These are phyloP conservation scores for Aspergillus chevalieri DNA, from an alignment of 2,329 filamentous ascomycete species.

Conservation along the genomic window DNA sequence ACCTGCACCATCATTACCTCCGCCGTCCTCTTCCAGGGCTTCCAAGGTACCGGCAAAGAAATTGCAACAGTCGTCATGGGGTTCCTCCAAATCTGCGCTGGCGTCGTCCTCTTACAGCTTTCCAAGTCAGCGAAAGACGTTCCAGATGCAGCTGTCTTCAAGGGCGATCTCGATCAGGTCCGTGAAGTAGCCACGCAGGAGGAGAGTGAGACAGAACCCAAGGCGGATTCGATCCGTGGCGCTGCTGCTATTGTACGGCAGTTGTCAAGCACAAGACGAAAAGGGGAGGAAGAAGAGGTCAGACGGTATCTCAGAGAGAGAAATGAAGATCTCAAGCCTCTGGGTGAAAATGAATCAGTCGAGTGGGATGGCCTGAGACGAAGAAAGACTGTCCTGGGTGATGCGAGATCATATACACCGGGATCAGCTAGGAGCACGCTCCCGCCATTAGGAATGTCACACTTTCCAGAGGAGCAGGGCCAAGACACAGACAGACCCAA, in stretches of 20 bases:
- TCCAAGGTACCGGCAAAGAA: slow-evolving; percentile 74
- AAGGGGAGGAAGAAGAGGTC: slow-evolving; percentile 73
- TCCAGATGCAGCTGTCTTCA: slow-evolving; percentile 85
- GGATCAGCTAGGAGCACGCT: slow-evolving; percentile 50
- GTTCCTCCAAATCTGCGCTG: slow-evolving; percentile 88
- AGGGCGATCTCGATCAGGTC: slow-evolving; percentile 88
- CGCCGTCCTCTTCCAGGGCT: slow-evolving; percentile 83
- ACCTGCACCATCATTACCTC: slow-evolving; percentile 92
- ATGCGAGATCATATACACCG: slow-evolving; percentile 36
- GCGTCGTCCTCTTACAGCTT: slow-evolving; percentile 87
- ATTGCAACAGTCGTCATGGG: slow-evolving; percentile 90
- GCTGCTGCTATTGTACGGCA: slow-evolving; percentile 80
- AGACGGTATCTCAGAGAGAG: slow-evolving; percentile 75
- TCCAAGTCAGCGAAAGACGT: slow-evolving; percentile 98
- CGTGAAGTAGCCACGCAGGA: slow-evolving; percentile 92
- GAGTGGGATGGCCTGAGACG: slow-evolving; percentile 90
- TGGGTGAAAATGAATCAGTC: slow-evolving; percentile 71
- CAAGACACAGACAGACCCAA: slow-evolving; percentile 47
- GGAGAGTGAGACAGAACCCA: slow-evolving; percentile 92
- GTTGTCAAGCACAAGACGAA: slow-evolving; percentile 67
- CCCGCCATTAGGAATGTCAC: slow-evolving; percentile 81
- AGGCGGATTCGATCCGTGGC: slow-evolving; percentile 91
- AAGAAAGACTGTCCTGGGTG: slow-evolving; percentile 54
- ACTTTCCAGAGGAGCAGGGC: slow-evolving; percentile 54
- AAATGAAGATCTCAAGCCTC: slow-evolving; percentile 63